Base-by-base conservation (phyloP, 768 basidiomycete species). In the Hygrophorus russula region DNA sequence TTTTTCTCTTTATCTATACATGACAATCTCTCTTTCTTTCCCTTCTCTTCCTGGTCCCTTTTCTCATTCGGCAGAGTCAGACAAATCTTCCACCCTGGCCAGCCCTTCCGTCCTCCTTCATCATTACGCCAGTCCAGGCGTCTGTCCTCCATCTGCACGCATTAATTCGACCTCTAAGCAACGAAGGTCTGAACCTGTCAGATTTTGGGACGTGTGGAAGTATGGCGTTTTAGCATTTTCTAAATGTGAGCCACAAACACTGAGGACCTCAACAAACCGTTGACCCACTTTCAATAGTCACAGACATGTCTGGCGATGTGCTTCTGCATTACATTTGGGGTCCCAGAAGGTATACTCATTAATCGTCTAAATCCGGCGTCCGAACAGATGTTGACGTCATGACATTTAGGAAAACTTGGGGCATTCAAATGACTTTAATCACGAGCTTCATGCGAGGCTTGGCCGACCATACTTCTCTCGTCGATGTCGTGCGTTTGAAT, bases 341-440 rank as follows among this genome's bases (percentile, higher is more conserved):
- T 2, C 92, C 94, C 0, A 79, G 83, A 34, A 79, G 24, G 24
- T 24, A n/a, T n/a, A 24, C 24, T 24, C 7, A 24, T 24, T 3
- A 24, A 24, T 24, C 24, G 7, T 24, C 24, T 24, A 3, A 24
- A 24, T 7, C 7, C 24, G 24, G 3, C 7, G 7, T 24, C 3
- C 24, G 24, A 24, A 24, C 24, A 24, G 24, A 24, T 7, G 24
- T 24, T 24, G 7, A 24, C 24, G 3, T 24, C 24, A 24, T 24
- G 24, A 24, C 4, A 24, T 24, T 24, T 7, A 24, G 7, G 80
- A 56, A 85, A 56, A 80, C 83, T 5, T 99, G 94, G 94, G 90
- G 92, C 0, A 80, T 92, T 42, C 85, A 88, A 63, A 89, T 97
- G 86, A 93, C 93, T 2, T 71, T 94, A 24, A 74, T 90, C 11